These are phyloP conservation scores for Gonium pectorale DNA, from an alignment of 139 green algal species.

Conservation along the genomic window DNA sequence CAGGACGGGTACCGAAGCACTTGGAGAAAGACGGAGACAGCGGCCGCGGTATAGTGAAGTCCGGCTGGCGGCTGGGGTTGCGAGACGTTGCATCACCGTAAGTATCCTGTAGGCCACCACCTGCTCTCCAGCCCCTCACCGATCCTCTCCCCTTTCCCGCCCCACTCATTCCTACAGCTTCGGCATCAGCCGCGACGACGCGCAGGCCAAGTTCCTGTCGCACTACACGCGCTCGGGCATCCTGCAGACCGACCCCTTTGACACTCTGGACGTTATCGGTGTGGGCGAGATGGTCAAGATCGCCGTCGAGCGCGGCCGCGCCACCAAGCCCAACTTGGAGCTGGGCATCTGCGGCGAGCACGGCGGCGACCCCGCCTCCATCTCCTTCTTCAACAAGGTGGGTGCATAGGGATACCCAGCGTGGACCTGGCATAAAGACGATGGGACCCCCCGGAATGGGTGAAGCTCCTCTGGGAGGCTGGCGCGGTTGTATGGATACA, in stretches of 20 bases:
- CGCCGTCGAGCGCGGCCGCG: conserved; percentile 74
- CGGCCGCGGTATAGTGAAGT: no score
- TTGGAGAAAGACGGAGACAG: no score
- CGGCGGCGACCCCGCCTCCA: conserved; percentile 81
- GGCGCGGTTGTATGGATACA: no score
- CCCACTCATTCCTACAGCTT: conserved; percentile 59
- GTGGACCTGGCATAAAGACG: not conserved
- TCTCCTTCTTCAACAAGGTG: conserved; percentile 80
- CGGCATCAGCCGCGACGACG: conserved; percentile 88
- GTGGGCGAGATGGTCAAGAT: conserved; percentile 88
- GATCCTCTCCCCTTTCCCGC: not conserved
- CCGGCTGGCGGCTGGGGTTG: no score
- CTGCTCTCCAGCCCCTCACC: not conserved
- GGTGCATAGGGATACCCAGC: not conserved
- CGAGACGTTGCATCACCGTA: no score
- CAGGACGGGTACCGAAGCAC: no score
- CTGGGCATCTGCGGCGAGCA: conserved; percentile 94
- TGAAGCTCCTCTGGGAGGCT: no score
- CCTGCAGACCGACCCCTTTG: conserved; percentile 83
- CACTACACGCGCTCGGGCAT: conserved; percentile 73
- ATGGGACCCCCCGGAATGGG: no score
- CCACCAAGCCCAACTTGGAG: conserved; percentile 69
- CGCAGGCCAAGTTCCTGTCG: conserved; percentile 85
- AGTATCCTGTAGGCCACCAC: no score
- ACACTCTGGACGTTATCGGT: conserved; percentile 80